Conservation (phyloP, 805 yeast species). For the Wilhelminamyces savonicus region DNA sequence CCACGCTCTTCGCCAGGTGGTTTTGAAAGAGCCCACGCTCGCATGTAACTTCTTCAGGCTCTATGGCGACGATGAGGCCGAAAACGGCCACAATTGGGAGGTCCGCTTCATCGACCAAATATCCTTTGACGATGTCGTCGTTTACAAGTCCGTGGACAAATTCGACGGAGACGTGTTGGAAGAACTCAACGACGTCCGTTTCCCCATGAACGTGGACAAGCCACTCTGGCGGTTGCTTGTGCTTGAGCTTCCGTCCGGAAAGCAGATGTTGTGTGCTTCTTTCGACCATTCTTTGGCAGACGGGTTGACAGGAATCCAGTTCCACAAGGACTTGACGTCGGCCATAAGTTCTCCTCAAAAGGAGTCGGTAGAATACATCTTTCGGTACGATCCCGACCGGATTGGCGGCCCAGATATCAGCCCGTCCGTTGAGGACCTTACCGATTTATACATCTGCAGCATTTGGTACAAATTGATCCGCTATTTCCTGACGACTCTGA, state of each 20-base stretch:
- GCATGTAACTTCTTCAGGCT: constrained; percentile 3
- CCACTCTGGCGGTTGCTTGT: constrained; percentile 8
- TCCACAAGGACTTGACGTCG: constrained; percentile 5
- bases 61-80: not conserved
- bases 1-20: constrained; percentile 3
- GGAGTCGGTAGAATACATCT: not conserved
- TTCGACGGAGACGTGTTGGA: constrained; percentile 2
- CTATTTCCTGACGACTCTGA: too few species aligned
- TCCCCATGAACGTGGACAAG: constrained; percentile 2
- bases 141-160: not conserved
- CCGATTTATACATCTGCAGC: too few species aligned
- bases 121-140: constrained; percentile 3
- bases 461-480: too few species aligned
- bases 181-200: constrained; percentile 1
- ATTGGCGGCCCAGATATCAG: not conserved
- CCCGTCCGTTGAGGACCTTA: constrained; percentile 1
- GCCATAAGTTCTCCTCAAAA: constrained; percentile 3
- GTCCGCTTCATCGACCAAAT: constrained; percentile 4
- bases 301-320: constrained; percentile 6
- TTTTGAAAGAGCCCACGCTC: constrained; percentile 5
- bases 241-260: constrained; percentile 1
- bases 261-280: constrained; percentile 2
- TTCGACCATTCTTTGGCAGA: constrained; percentile 7
- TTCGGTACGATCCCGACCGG: not conserved
- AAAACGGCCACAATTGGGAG: constrained; percentile 4